Percentiles rank a stretch among this genome's conserved stretches.
These are phyloP conservation scores for Microcyclospora tardicrescens DNA, from an alignment of 2,329 filamentous ascomycete species.

Conservation along the genomic window DNA sequence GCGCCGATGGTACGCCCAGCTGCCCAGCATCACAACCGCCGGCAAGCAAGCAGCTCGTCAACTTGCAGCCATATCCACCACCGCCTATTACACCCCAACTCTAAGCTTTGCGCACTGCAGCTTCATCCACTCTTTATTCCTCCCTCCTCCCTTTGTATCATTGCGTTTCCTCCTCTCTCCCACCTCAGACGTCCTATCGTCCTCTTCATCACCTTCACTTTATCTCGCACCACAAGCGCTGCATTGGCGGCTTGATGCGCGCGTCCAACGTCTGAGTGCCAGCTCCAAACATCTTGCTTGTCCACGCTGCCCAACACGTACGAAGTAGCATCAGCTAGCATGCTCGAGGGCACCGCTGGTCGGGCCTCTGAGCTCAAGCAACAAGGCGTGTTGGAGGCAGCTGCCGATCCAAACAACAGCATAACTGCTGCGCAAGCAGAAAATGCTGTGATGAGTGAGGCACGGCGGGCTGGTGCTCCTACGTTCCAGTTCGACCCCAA, in stretches of 20 bases:
- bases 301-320: slow-evolving; percentile 4
- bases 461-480: slow-evolving; percentile 61
- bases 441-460: slow-evolving; percentile 61
- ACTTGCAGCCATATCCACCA: too few species aligned
- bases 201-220: background rate
- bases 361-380: slow-evolving; percentile 55
- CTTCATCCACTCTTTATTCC: background rate
- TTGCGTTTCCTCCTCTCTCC: background rate
- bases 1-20: too few species aligned
- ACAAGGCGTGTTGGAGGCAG: slow-evolving; percentile 66
- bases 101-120: background rate
- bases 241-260: background rate
- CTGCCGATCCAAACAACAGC: slow-evolving; percentile 54
- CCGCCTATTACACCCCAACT: too few species aligned
- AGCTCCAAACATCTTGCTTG: background rate
- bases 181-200: background rate
- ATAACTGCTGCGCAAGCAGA: slow-evolving; percentile 61
- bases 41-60: too few species aligned
- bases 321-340: slow-evolving; percentile 12
- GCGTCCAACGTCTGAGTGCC: background rate
- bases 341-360: slow-evolving; percentile 19
- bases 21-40: too few species aligned
- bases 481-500: slow-evolving; percentile 82
- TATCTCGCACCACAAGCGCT: background rate
- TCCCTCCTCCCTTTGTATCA: background rate